These are phyloP conservation scores for Fusarium sp. DNA, from an alignment of 2,329 filamentous ascomycete genomes.

Conservation along the genomic window DNA sequence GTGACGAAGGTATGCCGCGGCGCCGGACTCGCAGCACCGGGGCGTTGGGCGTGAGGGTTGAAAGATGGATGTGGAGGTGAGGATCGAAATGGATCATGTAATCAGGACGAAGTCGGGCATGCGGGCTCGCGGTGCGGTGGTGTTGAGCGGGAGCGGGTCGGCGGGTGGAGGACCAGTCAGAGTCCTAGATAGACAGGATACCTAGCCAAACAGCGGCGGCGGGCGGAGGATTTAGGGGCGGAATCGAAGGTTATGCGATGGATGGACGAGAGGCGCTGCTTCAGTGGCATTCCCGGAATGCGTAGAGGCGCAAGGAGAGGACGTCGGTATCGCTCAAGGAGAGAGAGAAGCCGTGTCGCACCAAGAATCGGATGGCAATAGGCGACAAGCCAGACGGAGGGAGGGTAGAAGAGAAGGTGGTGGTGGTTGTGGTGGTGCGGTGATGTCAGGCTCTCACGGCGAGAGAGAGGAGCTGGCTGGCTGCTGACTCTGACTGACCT, in stretches of 20 bases:
- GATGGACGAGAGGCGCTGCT: background rate
- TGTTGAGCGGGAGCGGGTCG: constrained; percentile 34
- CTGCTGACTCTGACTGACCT: background rate
- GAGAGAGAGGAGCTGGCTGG: constrained; percentile 4
- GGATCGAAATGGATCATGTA: constrained; percentile 45
- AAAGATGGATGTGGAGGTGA: constrained; percentile 32
- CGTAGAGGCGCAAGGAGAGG: constrained; percentile 4
- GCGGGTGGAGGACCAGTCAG: constrained; percentile 28
- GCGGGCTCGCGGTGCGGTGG: constrained; percentile 3
- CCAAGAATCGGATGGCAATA: constrained; percentile 2
- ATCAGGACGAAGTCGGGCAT: constrained; percentile 37
- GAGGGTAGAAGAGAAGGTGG: constrained; percentile 1
- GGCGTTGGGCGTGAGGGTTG: constrained; percentile 36
- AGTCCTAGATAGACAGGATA: background rate
- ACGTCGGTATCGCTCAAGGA: constrained; percentile 21
- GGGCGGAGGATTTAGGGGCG: constrained; percentile 4
- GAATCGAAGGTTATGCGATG: background rate
- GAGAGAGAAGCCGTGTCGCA: constrained; percentile 1
- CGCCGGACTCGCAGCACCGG: constrained; percentile 50
- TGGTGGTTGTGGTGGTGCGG: constrained; percentile 2
- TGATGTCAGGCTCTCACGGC: constrained; percentile 35
- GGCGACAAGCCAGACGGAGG: constrained; percentile 2
- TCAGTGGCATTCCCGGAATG: constrained; percentile 34
- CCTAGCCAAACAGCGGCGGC: background rate
- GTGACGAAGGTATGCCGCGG: constrained; percentile 60